Percentiles rank a stretch among this genome's conserved stretches.
phyloP scores from a whole-genome alignment of 2,329 filamentous ascomycete genomes.

The Paecilomyces variotii region DNA sequence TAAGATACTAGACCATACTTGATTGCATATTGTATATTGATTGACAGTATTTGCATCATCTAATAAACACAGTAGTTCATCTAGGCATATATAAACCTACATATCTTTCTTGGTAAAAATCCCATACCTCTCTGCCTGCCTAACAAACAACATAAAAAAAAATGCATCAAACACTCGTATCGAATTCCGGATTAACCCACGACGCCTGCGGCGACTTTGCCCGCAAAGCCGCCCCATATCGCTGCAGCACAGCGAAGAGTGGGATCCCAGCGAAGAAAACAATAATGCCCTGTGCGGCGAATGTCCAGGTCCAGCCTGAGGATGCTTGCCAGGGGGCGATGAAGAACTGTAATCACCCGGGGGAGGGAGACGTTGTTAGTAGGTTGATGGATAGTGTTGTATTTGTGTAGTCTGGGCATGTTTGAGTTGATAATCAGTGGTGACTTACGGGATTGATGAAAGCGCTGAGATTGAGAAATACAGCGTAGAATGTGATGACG shows the following conservation, averaged over 20 bases:
- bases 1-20: too few species aligned
- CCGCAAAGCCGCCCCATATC: slow-evolving; percentile 33
- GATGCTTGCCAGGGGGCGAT: slow-evolving; percentile 41
- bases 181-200: slow-evolving; percentile 42
- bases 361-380: too few species aligned
- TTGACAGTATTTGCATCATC: too few species aligned
- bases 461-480: slow-evolving; percentile 45
- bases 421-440: background rate
- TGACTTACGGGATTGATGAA: slow-evolving; percentile 36
- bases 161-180: slow-evolving; percentile 5
- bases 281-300: slow-evolving; percentile 43
- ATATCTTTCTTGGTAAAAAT: too few species aligned
- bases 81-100: too few species aligned
- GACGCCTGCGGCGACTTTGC: slow-evolving; percentile 28
- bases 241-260: slow-evolving; percentile 32
- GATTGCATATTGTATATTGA: too few species aligned
- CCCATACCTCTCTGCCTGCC: too few species aligned
- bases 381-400: too few species aligned
- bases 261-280: slow-evolving; percentile 33
- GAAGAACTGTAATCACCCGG: slow-evolving; percentile 35
- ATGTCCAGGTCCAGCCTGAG: slow-evolving; percentile 45
- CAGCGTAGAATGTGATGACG: slow-evolving; percentile 47
- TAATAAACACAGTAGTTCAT: too few species aligned
- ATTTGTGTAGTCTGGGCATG: background rate
- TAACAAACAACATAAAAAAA: too few species aligned